A percentile compares a stretch with the other conserved stretches of the same genome.
phyloP scores from a whole-genome alignment of 331 rosid species.

The Spiraea crenata region DNA sequence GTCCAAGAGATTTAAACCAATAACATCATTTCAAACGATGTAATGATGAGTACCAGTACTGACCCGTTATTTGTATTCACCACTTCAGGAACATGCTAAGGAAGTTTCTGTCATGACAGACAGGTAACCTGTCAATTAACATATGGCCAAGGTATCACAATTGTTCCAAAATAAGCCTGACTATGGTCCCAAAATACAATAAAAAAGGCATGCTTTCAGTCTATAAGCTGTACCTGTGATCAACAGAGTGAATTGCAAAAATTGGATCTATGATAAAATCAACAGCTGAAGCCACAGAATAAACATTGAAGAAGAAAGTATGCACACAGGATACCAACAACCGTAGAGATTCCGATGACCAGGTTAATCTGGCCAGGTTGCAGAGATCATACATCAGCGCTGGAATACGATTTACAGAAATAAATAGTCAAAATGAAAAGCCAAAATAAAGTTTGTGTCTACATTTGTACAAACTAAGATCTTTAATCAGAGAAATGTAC shows the following conservation, averaged over 20 bases:
- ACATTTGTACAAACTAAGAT: slow-evolving; percentile 39
- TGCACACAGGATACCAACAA: slow-evolving; percentile 17
- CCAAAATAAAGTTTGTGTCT: slow-evolving; percentile 25
- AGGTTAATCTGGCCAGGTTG: slow-evolving; percentile 11
- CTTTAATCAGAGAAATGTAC: slow-evolving; percentile 31
- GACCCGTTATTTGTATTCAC: too few species aligned
- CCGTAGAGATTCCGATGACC: background rate
- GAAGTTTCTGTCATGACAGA: too few species aligned
- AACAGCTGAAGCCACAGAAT: background rate
- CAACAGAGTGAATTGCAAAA: background rate
- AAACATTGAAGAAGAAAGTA: background rate
- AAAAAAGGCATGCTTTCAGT: too few species aligned
- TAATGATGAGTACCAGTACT: too few species aligned
- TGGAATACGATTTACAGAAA: slow-evolving; percentile 35
- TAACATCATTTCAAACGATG: too few species aligned
- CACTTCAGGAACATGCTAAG: too few species aligned
- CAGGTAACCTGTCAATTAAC: too few species aligned
- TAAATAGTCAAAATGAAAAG: slow-evolving; percentile 13
- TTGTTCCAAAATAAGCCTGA: too few species aligned
- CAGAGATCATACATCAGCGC: slow-evolving; percentile 14
- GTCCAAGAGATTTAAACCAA: too few species aligned
- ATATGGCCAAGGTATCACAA: too few species aligned
- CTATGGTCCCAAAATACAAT: too few species aligned
- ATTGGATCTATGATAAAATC: background rate
- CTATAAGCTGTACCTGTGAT: too few species aligned